These are phyloP conservation scores for Meyerozyma smithsonii DNA, from an alignment of 1,139 yeast species.

Conservation along the genomic window DNA sequence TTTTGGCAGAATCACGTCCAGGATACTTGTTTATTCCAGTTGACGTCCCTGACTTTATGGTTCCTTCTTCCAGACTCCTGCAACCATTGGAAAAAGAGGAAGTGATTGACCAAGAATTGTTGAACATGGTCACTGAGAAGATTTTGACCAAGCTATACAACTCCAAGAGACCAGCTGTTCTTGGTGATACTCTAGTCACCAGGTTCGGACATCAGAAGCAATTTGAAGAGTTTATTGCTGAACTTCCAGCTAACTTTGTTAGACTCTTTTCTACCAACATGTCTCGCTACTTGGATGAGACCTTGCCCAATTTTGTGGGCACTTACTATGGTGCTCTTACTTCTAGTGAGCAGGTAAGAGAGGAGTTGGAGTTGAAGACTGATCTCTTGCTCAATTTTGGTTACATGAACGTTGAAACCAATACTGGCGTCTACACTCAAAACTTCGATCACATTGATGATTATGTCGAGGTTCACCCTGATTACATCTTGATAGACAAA, in stretches of 20 bases:
- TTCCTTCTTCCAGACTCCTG: constrained; percentile 32
- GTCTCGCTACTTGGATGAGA: constrained; percentile 64
- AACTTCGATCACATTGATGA: constrained; percentile 19
- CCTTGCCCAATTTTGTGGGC: constrained; percentile 55
- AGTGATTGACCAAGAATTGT: constrained; percentile 17
- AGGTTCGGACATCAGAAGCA: constrained; percentile 44
- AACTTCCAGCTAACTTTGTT: constrained; percentile 23
- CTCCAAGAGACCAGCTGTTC: constrained; percentile 51
- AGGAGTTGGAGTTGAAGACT: constrained; percentile 28
- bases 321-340: constrained; percentile 49
- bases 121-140: constrained; percentile 36
- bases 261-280: constrained; percentile 28
- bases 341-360: constrained; percentile 17
- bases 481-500: constrained; percentile 27
- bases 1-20: constrained; percentile 60
- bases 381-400: constrained; percentile 54
- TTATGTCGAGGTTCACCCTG: constrained; percentile 30
- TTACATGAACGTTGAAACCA: constrained; percentile 20
- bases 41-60: constrained; percentile 53
- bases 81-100: constrained; percentile 22
- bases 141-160: constrained; percentile 49
- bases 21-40: constrained; percentile 76
- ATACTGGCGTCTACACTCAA: constrained; percentile 13
- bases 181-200: constrained; percentile 63
- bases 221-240: constrained; percentile 43